Base-by-base conservation (phyloP, 1,284 basidiomycete genomes). In the Rhodofomes roseus region DNA sequence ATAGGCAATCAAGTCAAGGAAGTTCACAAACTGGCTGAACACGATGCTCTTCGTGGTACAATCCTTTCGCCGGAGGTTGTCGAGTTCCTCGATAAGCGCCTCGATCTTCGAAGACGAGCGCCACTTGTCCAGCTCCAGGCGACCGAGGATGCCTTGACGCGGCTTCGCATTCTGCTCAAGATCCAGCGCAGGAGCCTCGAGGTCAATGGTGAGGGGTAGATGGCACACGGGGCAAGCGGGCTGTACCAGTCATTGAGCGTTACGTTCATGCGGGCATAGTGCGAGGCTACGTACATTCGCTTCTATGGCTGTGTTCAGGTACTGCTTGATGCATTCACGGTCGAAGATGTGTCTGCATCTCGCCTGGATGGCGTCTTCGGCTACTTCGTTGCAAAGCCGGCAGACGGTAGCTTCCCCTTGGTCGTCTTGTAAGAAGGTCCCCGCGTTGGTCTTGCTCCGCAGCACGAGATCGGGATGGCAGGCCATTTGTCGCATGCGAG, bases 201-300 rank as follows among this genome's bases (percentile, higher is more conserved):
- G 80, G 73, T 99, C 96, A 64, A 99, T 97, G 14, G 95, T 96
- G 52, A 99, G 79, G 0, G 92, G 86, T 14, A 96, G 77, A 73
- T 98, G 95, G 73, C 97, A 99, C 44, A 98, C 93, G 1, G 97
- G 97, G 71, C 97, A 99, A 56, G 89, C 87, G 23, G 97, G 96
- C 88, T 93, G 64, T 14, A 61, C 18, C 12, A 44, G 12, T 22
- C 58, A n/a, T 57, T 56, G 36, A 52, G 41, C 55, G 58, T 1
- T 14, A 18, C 20, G 55, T 23, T n/a, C 52, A n/a, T 57, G 31
- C 31, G 36, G 40, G 44, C 58, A 34, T 34, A 6, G 31, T 44
- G 36, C 43, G 22, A 31, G 23, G 22, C 7, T 43, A 75, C 85
- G 56, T 63, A 92, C 94, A 41, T 78, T 81, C 52, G 81, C 76